These are phyloP conservation scores for Apocynum venetum DNA, from an alignment of 257 asterid species.

Conservation along the genomic window DNA sequence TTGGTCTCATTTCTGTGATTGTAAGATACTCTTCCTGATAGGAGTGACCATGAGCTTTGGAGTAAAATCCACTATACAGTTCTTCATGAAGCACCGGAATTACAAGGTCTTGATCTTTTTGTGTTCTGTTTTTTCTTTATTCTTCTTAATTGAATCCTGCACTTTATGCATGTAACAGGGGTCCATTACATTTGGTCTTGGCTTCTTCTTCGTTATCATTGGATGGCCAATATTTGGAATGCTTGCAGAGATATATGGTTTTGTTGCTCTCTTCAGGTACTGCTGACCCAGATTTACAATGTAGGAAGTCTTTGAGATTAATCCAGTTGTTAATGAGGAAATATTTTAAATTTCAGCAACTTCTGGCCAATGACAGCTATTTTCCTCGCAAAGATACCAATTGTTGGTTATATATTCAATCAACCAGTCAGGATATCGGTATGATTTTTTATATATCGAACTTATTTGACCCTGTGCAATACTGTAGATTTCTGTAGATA, in stretches of 20 bases:
- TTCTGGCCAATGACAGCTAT: slow-evolving; percentile 32
- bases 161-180: slow-evolving; percentile 32
- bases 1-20: slow-evolving; percentile 6
- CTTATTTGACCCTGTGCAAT: background rate
- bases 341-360: slow-evolving; percentile 28
- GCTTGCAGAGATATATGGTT: slow-evolving; percentile 79
- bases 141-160: too few species aligned
- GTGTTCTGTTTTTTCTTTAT: background rate
- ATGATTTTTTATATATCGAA: slow-evolving; percentile 3
- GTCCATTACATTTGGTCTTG: background rate
- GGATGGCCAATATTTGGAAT: slow-evolving; percentile 81
- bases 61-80: slow-evolving; percentile 23
- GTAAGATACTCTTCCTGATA: slow-evolving; percentile 36
- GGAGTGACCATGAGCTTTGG: slow-evolving; percentile 40
- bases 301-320: background rate
- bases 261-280: slow-evolving; percentile 72
- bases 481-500: too few species aligned
- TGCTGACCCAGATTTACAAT: background rate
- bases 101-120: slow-evolving; percentile 27
- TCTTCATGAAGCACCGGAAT: slow-evolving; percentile 30
- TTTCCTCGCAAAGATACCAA: slow-evolving; percentile 34
- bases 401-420: slow-evolving; percentile 34
- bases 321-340: background rate
- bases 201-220: slow-evolving; percentile 57
- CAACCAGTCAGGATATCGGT: slow-evolving; percentile 28